These are phyloP conservation scores for Mycena metata DNA, from an alignment of 768 basidiomycete species.

Conservation along the genomic window DNA sequence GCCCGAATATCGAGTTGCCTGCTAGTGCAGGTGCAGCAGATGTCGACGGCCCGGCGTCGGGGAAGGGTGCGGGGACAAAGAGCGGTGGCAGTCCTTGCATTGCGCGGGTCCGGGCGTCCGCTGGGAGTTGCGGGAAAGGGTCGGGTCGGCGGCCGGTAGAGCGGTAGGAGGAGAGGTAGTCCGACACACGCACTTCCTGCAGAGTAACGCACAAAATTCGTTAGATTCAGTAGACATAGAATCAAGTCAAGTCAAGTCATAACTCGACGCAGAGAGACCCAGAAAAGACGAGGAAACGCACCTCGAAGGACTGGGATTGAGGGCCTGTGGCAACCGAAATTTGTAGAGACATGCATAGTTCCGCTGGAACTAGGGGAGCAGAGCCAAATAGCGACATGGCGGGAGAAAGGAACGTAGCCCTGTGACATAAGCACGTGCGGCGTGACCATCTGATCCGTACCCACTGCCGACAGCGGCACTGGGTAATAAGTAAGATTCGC, in stretches of 20 bases:
- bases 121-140: constrained; percentile 53
- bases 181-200: constrained; percentile 54
- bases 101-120: constrained; percentile 48
- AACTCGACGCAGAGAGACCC: neutral
- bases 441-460: too few species aligned
- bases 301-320: constrained; percentile 34
- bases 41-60: neutral
- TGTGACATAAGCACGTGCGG: too few species aligned
- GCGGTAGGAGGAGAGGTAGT: constrained; percentile 54
- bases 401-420: neutral
- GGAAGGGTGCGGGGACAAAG: constrained; percentile 49
- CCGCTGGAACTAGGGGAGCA: neutral
- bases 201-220: too few species aligned
- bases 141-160: constrained; percentile 49
- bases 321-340: constrained; percentile 9
- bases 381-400: neutral
- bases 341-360: constrained; percentile 30
- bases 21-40: neutral
- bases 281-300: neutral
- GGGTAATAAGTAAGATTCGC: too few species aligned
- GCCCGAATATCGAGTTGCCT: neutral
- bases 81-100: constrained; percentile 55
- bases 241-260: neutral
- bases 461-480: too few species aligned
- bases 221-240: too few species aligned